Conservation (phyloP, 148 eudicot genomes). For the Fallopia convolvulus region DNA sequence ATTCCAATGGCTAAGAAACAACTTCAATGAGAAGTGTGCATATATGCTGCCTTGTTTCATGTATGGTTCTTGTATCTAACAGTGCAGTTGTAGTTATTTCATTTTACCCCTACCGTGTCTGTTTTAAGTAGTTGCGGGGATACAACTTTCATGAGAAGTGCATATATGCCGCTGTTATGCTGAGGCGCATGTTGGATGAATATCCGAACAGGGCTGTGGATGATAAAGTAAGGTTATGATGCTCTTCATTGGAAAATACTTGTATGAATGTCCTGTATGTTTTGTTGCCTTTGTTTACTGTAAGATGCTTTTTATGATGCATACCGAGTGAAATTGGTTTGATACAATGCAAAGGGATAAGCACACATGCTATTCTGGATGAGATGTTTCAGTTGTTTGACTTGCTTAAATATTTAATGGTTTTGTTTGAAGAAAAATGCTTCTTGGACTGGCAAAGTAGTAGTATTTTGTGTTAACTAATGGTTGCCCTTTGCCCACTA, state of each 20-base stretch:
- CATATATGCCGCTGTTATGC: constrained; percentile 82
- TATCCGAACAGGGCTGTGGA: constrained; percentile 80
- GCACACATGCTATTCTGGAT: no score
- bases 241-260: constrained; percentile 8
- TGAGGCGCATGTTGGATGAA: constrained; percentile 93
- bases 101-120: not conserved
- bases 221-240: constrained; percentile 57
- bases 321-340: not conserved
- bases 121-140: constrained; percentile 39
- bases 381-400: no score
- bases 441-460: no score
- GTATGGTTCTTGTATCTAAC: no score
- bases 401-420: no score
- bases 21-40: constrained; percentile 75
- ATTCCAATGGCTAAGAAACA: constrained; percentile 24
- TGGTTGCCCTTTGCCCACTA: not conserved
- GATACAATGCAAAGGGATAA: not conserved
- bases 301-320: not conserved
- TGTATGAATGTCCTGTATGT: not conserved
- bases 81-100: not conserved
- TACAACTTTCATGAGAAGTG: constrained; percentile 82
- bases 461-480: not conserved
- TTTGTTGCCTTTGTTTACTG: not conserved
- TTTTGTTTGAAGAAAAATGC: no score
- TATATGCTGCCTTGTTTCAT: constrained; percentile 48